These are phyloP conservation scores for Zelonia costaricensis DNA, from an alignment of 208 protist genomes.

Conservation along the genomic window DNA sequence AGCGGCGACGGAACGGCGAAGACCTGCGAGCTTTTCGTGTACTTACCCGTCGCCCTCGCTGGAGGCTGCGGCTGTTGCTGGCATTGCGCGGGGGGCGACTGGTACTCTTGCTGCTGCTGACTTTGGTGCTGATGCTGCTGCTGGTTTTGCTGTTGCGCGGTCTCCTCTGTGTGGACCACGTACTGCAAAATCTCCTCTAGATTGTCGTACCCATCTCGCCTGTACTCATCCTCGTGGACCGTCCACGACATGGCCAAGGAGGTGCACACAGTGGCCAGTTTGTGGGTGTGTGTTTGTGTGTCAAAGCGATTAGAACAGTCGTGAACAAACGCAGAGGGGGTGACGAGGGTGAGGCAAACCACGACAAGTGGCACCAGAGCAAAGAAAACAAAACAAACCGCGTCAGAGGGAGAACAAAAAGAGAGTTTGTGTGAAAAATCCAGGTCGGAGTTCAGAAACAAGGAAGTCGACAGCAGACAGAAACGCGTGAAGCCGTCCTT, in stretches of 20 bases:
- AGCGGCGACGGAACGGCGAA: conserved; percentile 54
- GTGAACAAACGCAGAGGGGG: too few relatives aligned
- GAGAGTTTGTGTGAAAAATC: too few relatives aligned
- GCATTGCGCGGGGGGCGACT: too few relatives aligned
- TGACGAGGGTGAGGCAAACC: background rate
- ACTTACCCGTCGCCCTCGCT: conserved; percentile 63
- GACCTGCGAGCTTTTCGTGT: conserved; percentile 81
- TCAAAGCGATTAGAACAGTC: background rate
- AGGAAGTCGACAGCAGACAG: background rate
- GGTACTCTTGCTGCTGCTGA: too few relatives aligned
- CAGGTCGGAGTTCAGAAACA: too few relatives aligned
- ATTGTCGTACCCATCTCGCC: conserved; percentile 43
- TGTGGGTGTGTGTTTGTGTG: too few relatives aligned
- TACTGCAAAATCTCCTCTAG: conserved; percentile 50
- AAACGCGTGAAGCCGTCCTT: too few relatives aligned
- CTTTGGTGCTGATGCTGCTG: too few relatives aligned
- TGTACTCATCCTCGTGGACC: conserved; percentile 87
- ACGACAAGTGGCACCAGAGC: background rate
- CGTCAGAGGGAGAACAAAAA: too few relatives aligned
- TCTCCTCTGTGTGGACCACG: conserved; percentile 42
- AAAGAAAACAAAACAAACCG: conserved; percentile 12
- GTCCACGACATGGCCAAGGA: conserved; percentile 85
- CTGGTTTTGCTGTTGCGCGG: conserved; percentile 4
- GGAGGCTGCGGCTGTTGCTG: background rate
- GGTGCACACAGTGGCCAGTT: too few relatives aligned